A percentile compares a stretch with the other conserved stretches of the same genome.
Evolutionary conservation across 805 yeast species (phyloP).

Genomic region (Barnettozyma vustinii): DNA sequence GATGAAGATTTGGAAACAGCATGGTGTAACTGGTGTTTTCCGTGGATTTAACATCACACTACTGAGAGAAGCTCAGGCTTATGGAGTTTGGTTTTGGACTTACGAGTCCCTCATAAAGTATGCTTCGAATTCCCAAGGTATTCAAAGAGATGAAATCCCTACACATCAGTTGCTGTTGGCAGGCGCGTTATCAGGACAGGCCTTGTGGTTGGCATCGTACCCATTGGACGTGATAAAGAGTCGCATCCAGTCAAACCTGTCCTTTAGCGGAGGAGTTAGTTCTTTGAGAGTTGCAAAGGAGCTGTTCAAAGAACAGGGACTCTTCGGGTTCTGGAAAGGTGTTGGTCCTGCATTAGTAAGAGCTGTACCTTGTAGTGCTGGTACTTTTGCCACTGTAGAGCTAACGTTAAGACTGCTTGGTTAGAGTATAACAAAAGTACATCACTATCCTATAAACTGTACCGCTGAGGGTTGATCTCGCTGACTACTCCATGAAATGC

Average conservation of each 20-base stretch:
- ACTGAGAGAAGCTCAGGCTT: conserved; percentile 79
- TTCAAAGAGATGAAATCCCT: conserved; percentile 64
- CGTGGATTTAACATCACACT: conserved; percentile 83
- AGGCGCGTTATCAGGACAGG: conserved; percentile 90
- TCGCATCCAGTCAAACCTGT: conserved; percentile 62
- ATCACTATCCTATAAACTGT: too few relatives aligned
- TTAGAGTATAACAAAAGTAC: too few relatives aligned
- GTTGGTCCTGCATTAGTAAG: conserved; percentile 52
- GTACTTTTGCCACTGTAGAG: conserved; percentile 75
- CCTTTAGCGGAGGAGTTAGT: conserved; percentile 40
- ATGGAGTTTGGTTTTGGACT: conserved; percentile 84
- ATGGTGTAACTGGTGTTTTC: conserved; percentile 77
- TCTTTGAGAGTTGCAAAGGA: conserved; percentile 32
- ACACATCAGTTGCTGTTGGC: conserved; percentile 79
- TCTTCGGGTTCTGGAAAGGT: conserved; percentile 57
- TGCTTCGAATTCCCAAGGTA: conserved; percentile 28
- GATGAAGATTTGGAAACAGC: conserved; percentile 61
- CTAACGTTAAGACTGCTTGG: conserved; percentile 44
- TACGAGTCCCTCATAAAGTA: conserved; percentile 80
- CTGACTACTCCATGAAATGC: too few relatives aligned
- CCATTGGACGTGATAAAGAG: conserved; percentile 93
- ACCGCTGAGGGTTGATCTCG: too few relatives aligned
- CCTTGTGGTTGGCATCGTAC: conserved; percentile 78
- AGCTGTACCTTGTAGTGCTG: conserved; percentile 65
- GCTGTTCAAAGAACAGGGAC: conserved; percentile 34